Evolutionary conservation across 2,329 filamentous ascomycete genomes (phyloP), one percentile per base, ranked within the genome.

Genomic region (Alternaria ventricosa): DNA sequence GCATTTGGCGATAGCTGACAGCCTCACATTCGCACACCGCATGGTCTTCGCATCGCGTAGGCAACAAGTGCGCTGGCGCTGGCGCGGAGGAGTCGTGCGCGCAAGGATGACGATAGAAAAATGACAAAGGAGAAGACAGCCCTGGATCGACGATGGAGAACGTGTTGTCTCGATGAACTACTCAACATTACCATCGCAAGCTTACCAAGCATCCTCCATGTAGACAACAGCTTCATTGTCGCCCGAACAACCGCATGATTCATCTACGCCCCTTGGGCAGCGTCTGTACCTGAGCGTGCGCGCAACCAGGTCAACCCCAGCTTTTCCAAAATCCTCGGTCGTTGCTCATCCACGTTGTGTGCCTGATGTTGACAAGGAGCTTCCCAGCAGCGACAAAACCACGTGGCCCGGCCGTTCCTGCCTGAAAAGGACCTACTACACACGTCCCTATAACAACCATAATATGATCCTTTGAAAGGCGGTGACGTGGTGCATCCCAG

Each of bases 231-330:
- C 33, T n/a, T 53, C 54, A 44, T 44, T 46, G 60, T 59, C 41
- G 33, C 44, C 47, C 56, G 36, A 41, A 41, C 36, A 57, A 51
- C 22, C 15, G 51, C 43, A 50, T 43, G 18, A 46, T 49, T 53
- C 23, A 46, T 49, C 55, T 43, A 33, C 25, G 46, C 22, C 36
- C 54, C 41, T 63, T 15, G 23, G 44, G 56, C 56, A 60, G n/a
- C 27, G 18, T 49, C n/a, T 33, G 44, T 55, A 45, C 44, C 50
- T 55, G 25, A 27, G 49, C 44, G 30, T 44, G 11, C 22, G 15
- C 27, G 43, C 30, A 55, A 33, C 55, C 30, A 33, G 60, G 60
- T 59, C 25, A n/a, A 59, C 28, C 55, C 49, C 18, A 28, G 60
- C 54, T 25, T 18, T 36, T 23, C 20, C 36, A 55, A 15, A 41